A percentile compares a stretch with the other conserved stretches of the same genome.
These are phyloP conservation scores for Xylaria arbuscula DNA, from an alignment of 2,329 filamentous ascomycete genomes.

Conservation along the genomic window DNA sequence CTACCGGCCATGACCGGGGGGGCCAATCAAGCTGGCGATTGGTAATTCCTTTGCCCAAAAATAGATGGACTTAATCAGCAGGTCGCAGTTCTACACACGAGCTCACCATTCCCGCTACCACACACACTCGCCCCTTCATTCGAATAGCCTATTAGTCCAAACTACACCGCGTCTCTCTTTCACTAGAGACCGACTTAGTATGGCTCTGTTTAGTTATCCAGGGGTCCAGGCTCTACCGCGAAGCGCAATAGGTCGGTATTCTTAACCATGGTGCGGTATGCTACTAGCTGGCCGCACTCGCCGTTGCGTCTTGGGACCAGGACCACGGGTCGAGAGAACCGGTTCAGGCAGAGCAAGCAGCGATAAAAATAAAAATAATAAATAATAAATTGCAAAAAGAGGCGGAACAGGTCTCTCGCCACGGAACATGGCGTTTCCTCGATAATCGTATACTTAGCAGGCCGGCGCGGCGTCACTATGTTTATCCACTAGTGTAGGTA, in stretches of 20 bases:
- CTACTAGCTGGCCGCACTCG: constrained; percentile 8
- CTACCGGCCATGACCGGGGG: constrained; percentile 15
- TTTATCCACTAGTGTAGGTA: not conserved
- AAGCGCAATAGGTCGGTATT: constrained; percentile 33
- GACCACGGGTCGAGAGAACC: constrained; percentile 8
- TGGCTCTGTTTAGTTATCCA: constrained; percentile 33
- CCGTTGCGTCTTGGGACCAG: constrained; percentile 12
- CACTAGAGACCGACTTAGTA: not conserved
- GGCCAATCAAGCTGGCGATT: constrained; percentile 43
- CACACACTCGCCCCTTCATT: constrained; percentile 10
- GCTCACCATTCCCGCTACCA: constrained; percentile 12
- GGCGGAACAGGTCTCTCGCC: constrained; percentile 20
- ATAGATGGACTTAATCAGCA: constrained; percentile 46
- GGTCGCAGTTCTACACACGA: constrained; percentile 8
- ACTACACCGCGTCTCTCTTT: constrained; percentile 24
- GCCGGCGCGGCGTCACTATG: constrained; percentile 15
- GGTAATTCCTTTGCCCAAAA: constrained; percentile 45
- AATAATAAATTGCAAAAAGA: constrained; percentile 8
- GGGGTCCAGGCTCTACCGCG: constrained; percentile 19
- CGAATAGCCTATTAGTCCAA: constrained; percentile 28
- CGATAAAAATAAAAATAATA: constrained; percentile 13
- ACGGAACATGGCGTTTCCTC: constrained; percentile 20
- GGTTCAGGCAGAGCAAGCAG: not conserved
- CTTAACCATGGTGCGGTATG: constrained; percentile 18
- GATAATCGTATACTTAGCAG: constrained; percentile 2